Percentiles rank a stretch among this genome's conserved stretches.
These are phyloP conservation scores for Wallacemonas sp. DNA, from an alignment of 208 protist genomes.

Conservation along the genomic window DNA sequence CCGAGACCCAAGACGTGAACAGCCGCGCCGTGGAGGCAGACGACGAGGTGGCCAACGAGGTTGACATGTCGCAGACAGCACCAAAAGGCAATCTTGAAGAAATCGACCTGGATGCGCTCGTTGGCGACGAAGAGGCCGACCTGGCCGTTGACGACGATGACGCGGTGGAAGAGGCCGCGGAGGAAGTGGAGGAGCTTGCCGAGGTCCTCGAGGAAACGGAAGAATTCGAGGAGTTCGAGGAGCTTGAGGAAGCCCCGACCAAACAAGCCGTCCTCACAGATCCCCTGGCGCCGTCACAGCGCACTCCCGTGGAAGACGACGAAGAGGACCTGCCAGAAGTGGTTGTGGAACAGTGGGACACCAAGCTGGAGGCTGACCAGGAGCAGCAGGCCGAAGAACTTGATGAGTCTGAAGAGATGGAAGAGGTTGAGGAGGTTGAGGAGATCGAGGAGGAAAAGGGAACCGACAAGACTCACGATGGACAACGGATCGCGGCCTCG, in stretches of 20 bases:
- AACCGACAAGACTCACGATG: not conserved
- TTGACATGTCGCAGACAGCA: not conserved
- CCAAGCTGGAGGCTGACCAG: not conserved
- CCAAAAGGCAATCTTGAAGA: not conserved
- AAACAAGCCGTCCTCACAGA: not conserved
- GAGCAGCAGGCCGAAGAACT: not conserved
- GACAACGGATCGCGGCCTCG: constrained; percentile 1
- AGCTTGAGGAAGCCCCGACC: constrained; percentile 6
- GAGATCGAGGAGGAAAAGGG: constrained; percentile 18
- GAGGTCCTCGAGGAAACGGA: not conserved
- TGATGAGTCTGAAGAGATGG: not conserved
- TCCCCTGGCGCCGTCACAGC: not conserved
- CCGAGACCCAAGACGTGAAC: not conserved
- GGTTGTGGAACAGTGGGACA: constrained; percentile 1
- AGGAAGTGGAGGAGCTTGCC: not conserved
- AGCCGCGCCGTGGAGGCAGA: not conserved
- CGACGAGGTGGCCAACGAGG: constrained; percentile 3
- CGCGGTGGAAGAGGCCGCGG: not conserved
- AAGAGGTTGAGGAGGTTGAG: constrained; percentile 11
- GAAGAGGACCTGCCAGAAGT: not conserved
- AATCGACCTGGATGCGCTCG: constrained; percentile 13
- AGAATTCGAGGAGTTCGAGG: constrained; percentile 2
- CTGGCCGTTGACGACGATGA: constrained; percentile 2
- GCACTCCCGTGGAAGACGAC: not conserved
- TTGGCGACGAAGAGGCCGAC: not conserved